These are phyloP conservation scores for Tricholoma bakamatsutake DNA, from an alignment of 768 basidiomycete genomes.

Conservation along the genomic window DNA sequence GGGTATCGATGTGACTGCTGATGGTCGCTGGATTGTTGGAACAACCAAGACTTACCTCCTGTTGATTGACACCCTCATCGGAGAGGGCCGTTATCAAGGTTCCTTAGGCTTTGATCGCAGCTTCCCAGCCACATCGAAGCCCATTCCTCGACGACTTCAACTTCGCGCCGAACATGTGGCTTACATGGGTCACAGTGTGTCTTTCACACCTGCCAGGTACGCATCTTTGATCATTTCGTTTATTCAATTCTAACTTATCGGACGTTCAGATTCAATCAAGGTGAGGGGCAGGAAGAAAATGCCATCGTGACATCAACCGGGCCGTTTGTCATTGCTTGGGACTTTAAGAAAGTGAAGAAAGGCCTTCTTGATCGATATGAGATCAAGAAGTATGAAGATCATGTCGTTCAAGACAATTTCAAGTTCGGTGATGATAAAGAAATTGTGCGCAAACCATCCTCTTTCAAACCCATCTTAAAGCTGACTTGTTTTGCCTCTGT, in stretches of 20 bases:
- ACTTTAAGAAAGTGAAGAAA: conserved; percentile 93
- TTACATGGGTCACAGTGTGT: conserved; percentile 85
- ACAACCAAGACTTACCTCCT: conserved; percentile 93
- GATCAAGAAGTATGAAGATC: conserved; percentile 93
- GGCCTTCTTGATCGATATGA: conserved; percentile 90
- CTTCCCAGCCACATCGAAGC: conserved; percentile 94
- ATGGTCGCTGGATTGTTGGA: conserved; percentile 92
- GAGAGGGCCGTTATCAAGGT: conserved; percentile 80
- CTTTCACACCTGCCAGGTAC: conserved; percentile 92
- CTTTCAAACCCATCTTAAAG: conserved; percentile 1
- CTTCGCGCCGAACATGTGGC: conserved; percentile 89
- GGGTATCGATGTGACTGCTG: conserved; percentile 90
- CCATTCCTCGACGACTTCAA: conserved; percentile 82
- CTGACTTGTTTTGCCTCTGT: conserved; percentile 8
- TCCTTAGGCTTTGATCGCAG: conserved; percentile 87
- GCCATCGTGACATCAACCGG: conserved; percentile 95
- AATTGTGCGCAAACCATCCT: conserved; percentile 55
- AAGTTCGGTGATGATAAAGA: conserved; percentile 96
- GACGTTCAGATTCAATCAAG: conserved; percentile 79
- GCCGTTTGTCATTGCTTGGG: conserved; percentile 92
- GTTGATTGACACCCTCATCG: conserved; percentile 92
- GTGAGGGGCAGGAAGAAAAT: conserved; percentile 83
- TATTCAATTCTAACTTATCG: not conserved
- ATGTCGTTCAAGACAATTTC: conserved; percentile 96
- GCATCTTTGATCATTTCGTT: conserved; percentile 8